phyloP scores from a whole-genome alignment of 78 protist genomes.

The Guillardia theta region DNA sequence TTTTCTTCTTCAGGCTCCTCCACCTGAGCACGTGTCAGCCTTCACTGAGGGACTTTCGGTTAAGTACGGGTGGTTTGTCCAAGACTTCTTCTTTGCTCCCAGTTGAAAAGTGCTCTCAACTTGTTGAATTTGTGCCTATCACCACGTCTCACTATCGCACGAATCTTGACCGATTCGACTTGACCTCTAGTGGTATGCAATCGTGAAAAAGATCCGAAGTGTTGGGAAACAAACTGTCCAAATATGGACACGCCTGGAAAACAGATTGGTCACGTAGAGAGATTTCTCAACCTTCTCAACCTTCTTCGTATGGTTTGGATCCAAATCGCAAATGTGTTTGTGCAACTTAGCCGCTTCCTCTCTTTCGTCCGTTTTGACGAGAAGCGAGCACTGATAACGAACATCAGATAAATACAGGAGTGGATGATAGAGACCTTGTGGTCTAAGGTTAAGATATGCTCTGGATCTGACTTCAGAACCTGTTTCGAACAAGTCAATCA shows the following conservation, averaged over 20 bases:
- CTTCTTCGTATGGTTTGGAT: background rate
- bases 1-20: no score
- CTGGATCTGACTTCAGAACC: background rate
- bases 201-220: background rate
- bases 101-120: no score
- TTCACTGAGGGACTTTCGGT: no score
- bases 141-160: no score
- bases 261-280: background rate
- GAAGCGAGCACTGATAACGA: background rate
- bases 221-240: background rate
- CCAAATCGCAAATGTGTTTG: background rate
- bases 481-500: no score
- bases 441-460: background rate
- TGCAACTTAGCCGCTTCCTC: background rate
- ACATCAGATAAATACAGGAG: no score
- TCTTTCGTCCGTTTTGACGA: background rate
- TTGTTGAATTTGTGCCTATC: no score
- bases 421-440: no score
- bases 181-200: background rate
- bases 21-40: no score
- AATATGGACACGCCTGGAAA: background rate
- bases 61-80: background rate
- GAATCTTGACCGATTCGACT: background rate
- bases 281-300: background rate
- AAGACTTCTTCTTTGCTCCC: background rate